A percentile compares a stretch with the other conserved stretches of the same genome.
These are phyloP conservation scores for Tuber indicum DNA, from an alignment of 495 filamentous ascomycete species.

Conservation along the genomic window DNA sequence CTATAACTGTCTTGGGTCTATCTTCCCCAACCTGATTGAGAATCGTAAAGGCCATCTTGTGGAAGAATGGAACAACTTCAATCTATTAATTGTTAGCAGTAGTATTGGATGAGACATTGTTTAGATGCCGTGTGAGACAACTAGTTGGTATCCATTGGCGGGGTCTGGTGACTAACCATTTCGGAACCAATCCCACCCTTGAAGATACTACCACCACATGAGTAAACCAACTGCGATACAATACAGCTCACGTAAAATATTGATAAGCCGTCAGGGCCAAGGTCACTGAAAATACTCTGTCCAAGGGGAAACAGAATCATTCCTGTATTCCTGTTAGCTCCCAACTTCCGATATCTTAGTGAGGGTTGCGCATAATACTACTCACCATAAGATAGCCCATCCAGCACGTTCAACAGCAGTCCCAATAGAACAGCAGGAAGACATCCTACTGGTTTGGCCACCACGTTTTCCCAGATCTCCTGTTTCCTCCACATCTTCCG, in stretches of 20 bases:
- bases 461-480: constrained; percentile 56
- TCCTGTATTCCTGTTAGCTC: constrained; percentile 45
- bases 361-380: neutral
- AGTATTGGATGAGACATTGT: constrained; percentile 7
- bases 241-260: constrained; percentile 99
- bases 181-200: constrained; percentile 92
- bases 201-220: constrained; percentile 75
- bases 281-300: constrained; percentile 68
- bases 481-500: constrained; percentile 68
- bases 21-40: constrained; percentile 69
- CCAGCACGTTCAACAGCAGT: constrained; percentile 81
- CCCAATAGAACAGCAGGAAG: constrained; percentile 84
- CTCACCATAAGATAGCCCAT: constrained; percentile 85
- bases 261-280: constrained; percentile 88
- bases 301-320: constrained; percentile 95
- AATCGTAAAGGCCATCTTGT: constrained; percentile 91
- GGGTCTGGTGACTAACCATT: constrained; percentile 53
- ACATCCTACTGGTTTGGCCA: constrained; percentile 61
- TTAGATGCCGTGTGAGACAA: neutral
- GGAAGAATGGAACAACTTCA: constrained; percentile 95
- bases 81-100: constrained; percentile 51
- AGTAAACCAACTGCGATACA: constrained; percentile 88
- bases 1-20: constrained; percentile 74
- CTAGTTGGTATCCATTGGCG: neutral
- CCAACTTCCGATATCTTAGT: neutral